Percentiles rank a stretch among this genome's conserved stretches.
phyloP scores from a whole-genome alignment of 805 yeast genomes.

The Candida koratica region DNA sequence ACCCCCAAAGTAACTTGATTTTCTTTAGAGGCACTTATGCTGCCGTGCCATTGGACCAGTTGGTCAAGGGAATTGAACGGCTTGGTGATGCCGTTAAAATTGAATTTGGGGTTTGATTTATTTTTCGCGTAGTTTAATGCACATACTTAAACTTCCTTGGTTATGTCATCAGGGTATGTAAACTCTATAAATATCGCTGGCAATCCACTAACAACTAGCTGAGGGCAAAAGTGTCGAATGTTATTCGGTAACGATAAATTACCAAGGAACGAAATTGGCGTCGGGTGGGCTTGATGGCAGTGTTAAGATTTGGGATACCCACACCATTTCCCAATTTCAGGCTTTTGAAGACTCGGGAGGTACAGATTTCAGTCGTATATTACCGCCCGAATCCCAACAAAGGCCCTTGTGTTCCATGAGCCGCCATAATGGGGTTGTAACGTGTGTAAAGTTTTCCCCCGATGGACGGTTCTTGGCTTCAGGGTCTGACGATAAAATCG shows the following conservation, averaged over 20 bases:
- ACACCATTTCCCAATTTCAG: slow-evolving; percentile 46
- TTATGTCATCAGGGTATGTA: slow-evolving; percentile 40
- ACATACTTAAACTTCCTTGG: slow-evolving; percentile 43
- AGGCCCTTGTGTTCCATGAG: slow-evolving; percentile 84
- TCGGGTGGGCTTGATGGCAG: slow-evolving; percentile 93
- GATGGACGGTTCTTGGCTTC: slow-evolving; percentile 87
- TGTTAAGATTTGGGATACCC: slow-evolving; percentile 81
- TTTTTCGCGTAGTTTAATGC: slow-evolving; percentile 22
- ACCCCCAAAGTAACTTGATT: slow-evolving; percentile 42
- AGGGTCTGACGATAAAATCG: slow-evolving; percentile 92
- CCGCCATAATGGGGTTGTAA: slow-evolving; percentile 94
- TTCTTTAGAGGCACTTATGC: slow-evolving; percentile 89
- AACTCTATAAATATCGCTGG: not conserved
- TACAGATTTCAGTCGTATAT: slow-evolving; percentile 8
- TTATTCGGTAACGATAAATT: slow-evolving; percentile 74
- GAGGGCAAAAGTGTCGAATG: slow-evolving; percentile 80
- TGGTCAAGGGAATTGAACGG: slow-evolving; percentile 59
- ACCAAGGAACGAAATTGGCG: slow-evolving; percentile 81
- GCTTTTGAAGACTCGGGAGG: slow-evolving; percentile 14
- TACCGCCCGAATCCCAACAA: slow-evolving; percentile 23
- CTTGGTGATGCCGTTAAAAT: slow-evolving; percentile 60
- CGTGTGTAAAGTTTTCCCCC: slow-evolving; percentile 89
- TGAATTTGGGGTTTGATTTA: slow-evolving; percentile 37
- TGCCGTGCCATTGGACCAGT: slow-evolving; percentile 68
- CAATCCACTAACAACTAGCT: slow-evolving; percentile 48